Conservation (phyloP, 2,329 filamentous ascomycete species). For the Aspergillus caelatus region DNA sequence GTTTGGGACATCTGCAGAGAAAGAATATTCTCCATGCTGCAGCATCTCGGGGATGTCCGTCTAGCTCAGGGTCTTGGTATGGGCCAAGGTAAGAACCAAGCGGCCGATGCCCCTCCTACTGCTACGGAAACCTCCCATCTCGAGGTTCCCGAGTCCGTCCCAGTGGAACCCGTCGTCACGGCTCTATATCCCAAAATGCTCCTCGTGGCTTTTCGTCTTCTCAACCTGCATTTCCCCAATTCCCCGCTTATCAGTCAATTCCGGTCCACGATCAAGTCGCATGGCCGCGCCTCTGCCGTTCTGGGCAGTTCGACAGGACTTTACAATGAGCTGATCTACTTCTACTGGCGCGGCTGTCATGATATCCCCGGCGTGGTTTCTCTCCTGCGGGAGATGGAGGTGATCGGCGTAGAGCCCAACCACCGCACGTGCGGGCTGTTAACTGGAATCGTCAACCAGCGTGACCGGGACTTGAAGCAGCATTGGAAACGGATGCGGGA, state of each 20-base stretch:
- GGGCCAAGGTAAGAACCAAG: not conserved
- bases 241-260: slow-evolving; percentile 46
- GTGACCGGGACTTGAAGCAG: slow-evolving; percentile 24
- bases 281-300: slow-evolving; percentile 46
- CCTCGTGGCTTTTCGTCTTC: slow-evolving; percentile 43
- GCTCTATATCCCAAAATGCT: slow-evolving; percentile 46
- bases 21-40: slow-evolving; percentile 43
- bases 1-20: slow-evolving; percentile 44
- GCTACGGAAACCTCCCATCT: slow-evolving; percentile 15
- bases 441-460: slow-evolving; percentile 31
- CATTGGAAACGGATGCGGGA: slow-evolving; percentile 14
- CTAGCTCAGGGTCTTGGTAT: not conserved
- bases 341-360: slow-evolving; percentile 46
- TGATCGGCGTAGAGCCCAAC: slow-evolving; percentile 43
- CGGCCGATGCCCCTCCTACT: not conserved
- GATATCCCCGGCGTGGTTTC: slow-evolving; percentile 44
- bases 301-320: slow-evolving; percentile 45
- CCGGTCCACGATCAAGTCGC: slow-evolving; percentile 42
- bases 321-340: slow-evolving; percentile 49
- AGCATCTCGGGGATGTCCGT: slow-evolving; percentile 25
- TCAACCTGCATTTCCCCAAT: slow-evolving; percentile 43
- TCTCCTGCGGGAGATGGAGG: slow-evolving; percentile 48
- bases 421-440: slow-evolving; percentile 36
- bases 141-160: slow-evolving; percentile 36
- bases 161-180: slow-evolving; percentile 35